Evolutionary conservation across 768 basidiomycete species (phyloP), one percentile per base, ranked within the genome.

Genomic region (Boletus rubescentipes): DNA sequence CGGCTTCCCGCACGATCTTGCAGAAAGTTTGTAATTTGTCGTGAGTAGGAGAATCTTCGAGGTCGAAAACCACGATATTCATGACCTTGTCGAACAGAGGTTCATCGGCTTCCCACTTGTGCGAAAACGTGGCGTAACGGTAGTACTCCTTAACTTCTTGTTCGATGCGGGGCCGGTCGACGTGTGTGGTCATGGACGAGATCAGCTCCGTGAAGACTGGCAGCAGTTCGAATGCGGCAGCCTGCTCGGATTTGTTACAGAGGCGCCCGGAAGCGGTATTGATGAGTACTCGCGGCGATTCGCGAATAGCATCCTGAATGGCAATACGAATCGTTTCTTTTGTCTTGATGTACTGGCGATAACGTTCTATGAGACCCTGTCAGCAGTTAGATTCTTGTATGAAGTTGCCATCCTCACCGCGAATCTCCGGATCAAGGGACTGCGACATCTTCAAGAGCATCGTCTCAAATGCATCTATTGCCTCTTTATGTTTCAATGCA

Each of bases 271-370:
- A 35, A 23, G 34, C 20, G 11, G 42, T 54, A 30, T 45, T 49
- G 4, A 54, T 44, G n/a, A 53, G 51, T 23, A 46, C 38, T 11
- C 36, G 51, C 2, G 51, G 51, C 12, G 37, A 40, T 10, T 46
- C 41, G 12, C 42, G 47, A 3, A 45, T 49, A 11, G 20, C 48
- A n/a, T 49, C 42, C 11, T 44, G 41, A 11, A 54, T 29, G 14
- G 38, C n/a, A n/a, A 2, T 14, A n/a, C 39, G 38, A 29, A 47
- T 36, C 3, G 16, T 8, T 35, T 14, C 39, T 29, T 21, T 47
- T 4, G 37, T 47, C 12, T 23, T 16, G 20, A 5, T 12, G 9
- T 37, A 48, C 18, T 10, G 47, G 18, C 9, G 18, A 15, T 3
- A 20, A 23, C n/a, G 47, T 9, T 38, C 47, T 48, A 30, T 6